Conservation (phyloP, 345 rosid species). For the Rhodomyrtus tomentosa region DNA sequence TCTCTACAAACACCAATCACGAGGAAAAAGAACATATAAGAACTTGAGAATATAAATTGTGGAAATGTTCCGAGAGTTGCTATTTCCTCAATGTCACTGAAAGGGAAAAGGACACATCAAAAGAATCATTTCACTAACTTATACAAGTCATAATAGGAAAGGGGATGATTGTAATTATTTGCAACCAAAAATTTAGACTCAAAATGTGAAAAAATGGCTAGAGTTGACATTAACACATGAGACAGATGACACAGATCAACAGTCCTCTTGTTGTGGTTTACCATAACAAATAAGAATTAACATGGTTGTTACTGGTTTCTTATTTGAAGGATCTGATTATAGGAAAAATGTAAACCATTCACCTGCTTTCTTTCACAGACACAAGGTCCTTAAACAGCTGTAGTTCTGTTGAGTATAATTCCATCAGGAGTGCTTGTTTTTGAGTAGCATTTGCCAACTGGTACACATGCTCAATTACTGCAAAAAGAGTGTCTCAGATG, state of each 20-base stretch:
- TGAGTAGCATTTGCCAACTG: slow-evolving; percentile 64
- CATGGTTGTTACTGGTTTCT: neutral
- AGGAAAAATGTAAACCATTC: neutral
- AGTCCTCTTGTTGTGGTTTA: neutral
- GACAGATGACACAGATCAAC: neutral
- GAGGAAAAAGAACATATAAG: neutral
- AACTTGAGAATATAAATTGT: neutral
- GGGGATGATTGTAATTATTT: neutral
- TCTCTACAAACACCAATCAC: neutral
- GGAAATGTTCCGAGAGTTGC: neutral
- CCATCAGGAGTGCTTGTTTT: slow-evolving; percentile 83
- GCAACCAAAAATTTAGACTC: neutral
- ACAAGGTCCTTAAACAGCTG: slow-evolving; percentile 72
- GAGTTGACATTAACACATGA: neutral
- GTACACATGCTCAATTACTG: slow-evolving; percentile 86
- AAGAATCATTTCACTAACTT: neutral
- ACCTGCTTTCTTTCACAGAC: slow-evolving; percentile 61
- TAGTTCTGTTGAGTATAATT: slow-evolving; percentile 82
- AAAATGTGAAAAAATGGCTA: neutral
- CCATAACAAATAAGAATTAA: neutral
- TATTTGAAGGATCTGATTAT: neutral
- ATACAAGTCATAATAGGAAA: neutral
- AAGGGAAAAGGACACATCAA: neutral
- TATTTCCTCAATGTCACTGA: neutral
- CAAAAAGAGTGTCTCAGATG: neutral